These are phyloP conservation scores for Scutellaria galericulata DNA, from an alignment of 257 asterid genomes.

Conservation along the genomic window DNA sequence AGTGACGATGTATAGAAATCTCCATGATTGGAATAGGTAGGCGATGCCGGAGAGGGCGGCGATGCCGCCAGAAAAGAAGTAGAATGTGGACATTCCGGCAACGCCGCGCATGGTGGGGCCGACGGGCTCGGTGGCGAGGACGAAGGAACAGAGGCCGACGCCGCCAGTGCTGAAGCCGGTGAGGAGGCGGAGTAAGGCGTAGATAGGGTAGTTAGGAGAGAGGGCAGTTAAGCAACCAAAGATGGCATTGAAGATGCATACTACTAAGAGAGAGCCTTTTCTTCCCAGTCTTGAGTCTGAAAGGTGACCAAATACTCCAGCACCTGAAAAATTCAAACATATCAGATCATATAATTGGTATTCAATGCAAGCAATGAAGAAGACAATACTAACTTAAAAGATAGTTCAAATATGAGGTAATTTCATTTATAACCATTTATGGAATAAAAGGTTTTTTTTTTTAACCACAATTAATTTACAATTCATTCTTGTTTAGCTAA, in stretches of 20 bases:
- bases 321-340: slow-evolving; percentile 50
- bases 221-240: slow-evolving; percentile 77
- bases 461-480: too few species aligned
- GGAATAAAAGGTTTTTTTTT: too few species aligned
- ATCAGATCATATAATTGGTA: too few species aligned
- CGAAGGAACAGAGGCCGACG: slow-evolving; percentile 85
- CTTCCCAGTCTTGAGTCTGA: slow-evolving; percentile 84
- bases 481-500: too few species aligned
- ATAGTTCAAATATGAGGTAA: too few species aligned
- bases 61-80: slow-evolving; percentile 85
- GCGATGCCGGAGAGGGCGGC: slow-evolving; percentile 74
- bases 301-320: slow-evolving; percentile 91
- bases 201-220: slow-evolving; percentile 65
- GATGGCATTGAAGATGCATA: slow-evolving; percentile 69
- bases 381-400: too few species aligned
- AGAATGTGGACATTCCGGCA: slow-evolving; percentile 92
- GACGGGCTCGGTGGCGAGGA: slow-evolving; percentile 85
- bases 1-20: slow-evolving; percentile 70
- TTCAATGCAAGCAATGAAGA: too few species aligned
- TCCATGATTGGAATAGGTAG: slow-evolving; percentile 66
- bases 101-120: slow-evolving; percentile 78
- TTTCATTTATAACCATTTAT: too few species aligned
- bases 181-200: slow-evolving; percentile 65
- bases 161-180: slow-evolving; percentile 96
- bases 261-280: slow-evolving; percentile 72